Base-by-base conservation (phyloP, 495 filamentous ascomycete genomes). In the Penicillium silybi region DNA sequence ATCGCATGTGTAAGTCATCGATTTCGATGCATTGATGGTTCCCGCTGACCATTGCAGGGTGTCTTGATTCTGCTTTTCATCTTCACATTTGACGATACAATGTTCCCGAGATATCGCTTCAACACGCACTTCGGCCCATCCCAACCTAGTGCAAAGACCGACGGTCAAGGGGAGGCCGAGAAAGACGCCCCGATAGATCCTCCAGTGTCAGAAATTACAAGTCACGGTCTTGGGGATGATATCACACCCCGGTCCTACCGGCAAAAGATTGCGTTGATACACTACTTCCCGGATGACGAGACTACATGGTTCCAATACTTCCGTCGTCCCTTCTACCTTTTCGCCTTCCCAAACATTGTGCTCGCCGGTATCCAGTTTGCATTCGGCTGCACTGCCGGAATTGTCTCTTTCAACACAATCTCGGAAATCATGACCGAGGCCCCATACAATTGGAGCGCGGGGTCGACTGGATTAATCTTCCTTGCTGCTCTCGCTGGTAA, bases 241-340 rank as follows among this genome's bases (percentile, higher is more conserved):
- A 60, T 64, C 15, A 49, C 59, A 1, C 52, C 57, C 11, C 56
- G 64, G 17, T 62, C 52, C 3, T 67, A 62, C 35, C 37, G 18
- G 11, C 64, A 64, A 23, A 56, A 61, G 38, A 25, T 67, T 3
- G 41, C 58, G 0, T 29, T 60, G 0, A 51, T 67, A 1, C 64
- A 67, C 39, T 57, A 56, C 44, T 67, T 54, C 34, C 50, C 52
- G 9, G 64, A 67, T 15, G 64, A 67, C 40, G 34, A 59, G 18
- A 67, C 64, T 35, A 64, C 64, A 17, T 67, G 64, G 64, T 61
- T 60, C 34, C 64, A 67, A 27, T 68, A 68, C 54, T 68, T 72
- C 50, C 59, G 63, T 3, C 65, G 63, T 15, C 68, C 68, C 27
- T 69, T 71, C 35, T 62, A 62, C 29, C 66, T 71, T 18, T 64